Evolutionary conservation across 164 flowering plant genomes (phyloP).

Genomic region (Kingdonia uniflora): DNA sequence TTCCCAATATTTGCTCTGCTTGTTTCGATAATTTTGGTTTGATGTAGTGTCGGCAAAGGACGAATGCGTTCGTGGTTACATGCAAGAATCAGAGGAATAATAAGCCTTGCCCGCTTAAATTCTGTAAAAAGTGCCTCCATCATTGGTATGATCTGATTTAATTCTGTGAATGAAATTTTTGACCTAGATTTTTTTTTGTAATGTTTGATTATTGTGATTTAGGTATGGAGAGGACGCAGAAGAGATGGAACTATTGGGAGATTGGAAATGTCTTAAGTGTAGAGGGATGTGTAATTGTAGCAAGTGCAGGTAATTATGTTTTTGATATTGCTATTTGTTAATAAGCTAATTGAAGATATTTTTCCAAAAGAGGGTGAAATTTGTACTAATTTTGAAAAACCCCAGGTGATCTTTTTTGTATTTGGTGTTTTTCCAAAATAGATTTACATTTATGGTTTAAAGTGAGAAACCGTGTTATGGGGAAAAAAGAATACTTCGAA

Average conservation of each 20-base stretch:
- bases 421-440: too few relatives aligned
- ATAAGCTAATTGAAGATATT: neutral
- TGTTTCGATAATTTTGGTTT: neutral
- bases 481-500: too few relatives aligned
- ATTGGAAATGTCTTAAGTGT: conserved; percentile 86
- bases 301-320: conserved; percentile 56
- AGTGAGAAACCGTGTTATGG: too few relatives aligned
- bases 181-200: neutral
- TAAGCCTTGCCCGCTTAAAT: conserved; percentile 41
- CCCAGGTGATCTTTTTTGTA: too few relatives aligned
- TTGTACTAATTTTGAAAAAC: neutral
- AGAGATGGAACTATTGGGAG: conserved; percentile 29
- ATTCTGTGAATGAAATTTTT: too few relatives aligned
- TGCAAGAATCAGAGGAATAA: conserved; percentile 36
- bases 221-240: conserved; percentile 88
- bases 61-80: conserved; percentile 30
- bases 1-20: neutral
- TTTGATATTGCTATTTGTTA: neutral
- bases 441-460: too few relatives aligned
- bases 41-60: conserved; percentile 79
- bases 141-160: conserved; percentile 43
- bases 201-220: neutral
- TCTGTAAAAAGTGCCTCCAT: conserved; percentile 62
- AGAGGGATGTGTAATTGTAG: conserved; percentile 88
- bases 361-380: neutral